Evolutionary conservation across 352 stramenopile species (phyloP).

Genomic region (Phytopythium aichiense): DNA sequence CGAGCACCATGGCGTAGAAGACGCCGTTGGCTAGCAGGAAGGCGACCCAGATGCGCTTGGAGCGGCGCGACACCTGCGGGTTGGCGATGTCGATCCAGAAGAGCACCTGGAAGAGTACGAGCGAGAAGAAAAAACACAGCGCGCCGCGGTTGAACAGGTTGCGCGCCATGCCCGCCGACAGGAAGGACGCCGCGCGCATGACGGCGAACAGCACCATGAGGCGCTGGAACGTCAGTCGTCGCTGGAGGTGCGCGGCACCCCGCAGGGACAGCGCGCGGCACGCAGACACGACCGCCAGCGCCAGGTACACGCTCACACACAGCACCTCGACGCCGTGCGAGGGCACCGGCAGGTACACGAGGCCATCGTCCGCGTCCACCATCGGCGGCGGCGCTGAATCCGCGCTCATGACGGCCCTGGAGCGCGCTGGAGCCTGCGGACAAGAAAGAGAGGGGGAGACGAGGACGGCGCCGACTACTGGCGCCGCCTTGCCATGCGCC

Average conservation of each 20-base stretch:
- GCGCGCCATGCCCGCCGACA: constrained; percentile 25
- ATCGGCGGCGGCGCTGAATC: not conserved
- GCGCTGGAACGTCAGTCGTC: constrained; percentile 66
- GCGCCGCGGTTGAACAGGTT: constrained; percentile 68
- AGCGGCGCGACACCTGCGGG: constrained; percentile 67
- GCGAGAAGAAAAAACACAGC: constrained; percentile 82
- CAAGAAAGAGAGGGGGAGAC: not conserved
- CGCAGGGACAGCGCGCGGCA: constrained; percentile 38
- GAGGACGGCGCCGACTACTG: not conserved
- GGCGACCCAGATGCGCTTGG: constrained; percentile 68
- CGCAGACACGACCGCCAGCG: constrained; percentile 45
- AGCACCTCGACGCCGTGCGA: constrained; percentile 42
- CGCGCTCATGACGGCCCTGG: not conserved
- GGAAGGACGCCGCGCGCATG: constrained; percentile 51
- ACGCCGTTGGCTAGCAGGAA: constrained; percentile 67
- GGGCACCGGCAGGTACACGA: constrained; percentile 59
- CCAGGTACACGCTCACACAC: constrained; percentile 57
- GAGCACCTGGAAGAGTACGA: constrained; percentile 83
- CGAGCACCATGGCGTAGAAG: constrained; percentile 71
- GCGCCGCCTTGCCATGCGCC: constrained; percentile 1
- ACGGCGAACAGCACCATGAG: constrained; percentile 64
- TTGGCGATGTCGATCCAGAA: constrained; percentile 88
- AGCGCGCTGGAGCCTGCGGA: not conserved
- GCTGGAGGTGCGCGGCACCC: constrained; percentile 19
- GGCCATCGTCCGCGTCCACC: constrained; percentile 20